Evolutionary conservation across 768 basidiomycete genomes (phyloP), one percentile per base, ranked within the genome.

Genomic region (Tricholoma hemisulphureum): DNA sequence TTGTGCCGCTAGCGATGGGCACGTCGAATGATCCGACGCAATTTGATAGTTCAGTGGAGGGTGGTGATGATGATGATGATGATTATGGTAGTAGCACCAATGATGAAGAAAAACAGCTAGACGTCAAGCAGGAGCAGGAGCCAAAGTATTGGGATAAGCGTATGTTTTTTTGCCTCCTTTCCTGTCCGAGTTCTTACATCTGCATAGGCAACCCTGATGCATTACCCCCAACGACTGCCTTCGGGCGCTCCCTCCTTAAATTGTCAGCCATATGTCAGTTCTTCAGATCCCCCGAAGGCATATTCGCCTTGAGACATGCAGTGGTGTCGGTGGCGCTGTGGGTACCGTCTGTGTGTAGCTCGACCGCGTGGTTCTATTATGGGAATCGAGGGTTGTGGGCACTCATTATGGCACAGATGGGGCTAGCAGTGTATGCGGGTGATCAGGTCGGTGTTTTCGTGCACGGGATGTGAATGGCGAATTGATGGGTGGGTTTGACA

Each of bases 341-440:
- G 77, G 62, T 77, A 5, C 78, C 78, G 14, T 61, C 73, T 18
- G 78, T 78, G 9, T 73, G 72, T 46, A 58, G 57, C 2, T 60
- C 67, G 10, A 74, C 68, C 9, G 76, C 77, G 2, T 77, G 73
- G 74, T 77, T 80, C 55, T 77, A 75, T 59, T 80, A 78, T 51
- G 63, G 63, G 6, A 73, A 80, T 48, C 74, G 74, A 23, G 78
- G 77, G 6, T 50, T 80, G 13, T 80, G 78, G 78, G 77, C 75
- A 10, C 64, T 80, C 58, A 78, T 80, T 35, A 78, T 77, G 77
- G 74, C 71, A 10, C 78, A 79, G 65, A 73, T 74, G 39, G 75
- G 67, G 8, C 63, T 79, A 43, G 76, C 75, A 11, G 67, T 76
- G 8, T 79, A 77, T 62, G 76, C 77, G 31, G 78, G 78, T 29